Evolutionary conservation across 1,284 basidiomycete species (phyloP), one percentile per base, ranked within the genome.

Genomic region (Cystobasidium pallidum): DNA sequence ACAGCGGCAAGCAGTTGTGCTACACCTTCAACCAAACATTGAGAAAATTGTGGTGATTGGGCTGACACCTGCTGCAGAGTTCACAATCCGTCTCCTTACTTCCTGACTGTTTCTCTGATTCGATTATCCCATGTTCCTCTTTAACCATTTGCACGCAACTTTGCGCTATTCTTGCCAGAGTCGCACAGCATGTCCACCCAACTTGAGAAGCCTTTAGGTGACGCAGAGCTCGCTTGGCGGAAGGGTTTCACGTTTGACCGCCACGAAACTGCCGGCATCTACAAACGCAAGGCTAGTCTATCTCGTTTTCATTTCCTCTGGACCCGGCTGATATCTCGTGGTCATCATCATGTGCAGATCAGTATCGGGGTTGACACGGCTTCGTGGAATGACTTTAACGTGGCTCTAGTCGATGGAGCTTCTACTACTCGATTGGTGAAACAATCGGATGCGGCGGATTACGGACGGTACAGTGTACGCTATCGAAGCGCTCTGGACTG

Each of bases 191-290:
- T 57, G 54, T 32, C 54, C 3, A 36, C n/a, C n/a, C n/a, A n/a
- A 19, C 17, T n/a, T n/a, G 28, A 34, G 30, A 28, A 54, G 24
- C 26, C 54, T 1, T 1, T 34, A 11, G n/a, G 28, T n/a, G 54
- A 57, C 3, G 54, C 54, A 2, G 54, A 57, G n/a, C 54, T 57
- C 30, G 28, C 28, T n/a, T 57, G 54, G 54, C 54, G 26, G 28
- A 34, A 34, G 30, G 3, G 26, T 1, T 34, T 34, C 32, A 2
- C 21, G 30, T 36, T 57, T 11, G 54, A 57, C 28, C 54, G 8
- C 11, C 54, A 57, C 32, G 32, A 57, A 36, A 19, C 26, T 21
- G 28, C 21, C 3, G 28, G 54, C 32, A 36, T 57, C 28, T 57
- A 57, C 28, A 57, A 57, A 57, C 54, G 54, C 28, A 57, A 57